Evolutionary conservation across 148 eudicot genomes (phyloP), one percentile per base, ranked within the genome.

Genomic region (Vaccinium vitisidaea): DNA sequence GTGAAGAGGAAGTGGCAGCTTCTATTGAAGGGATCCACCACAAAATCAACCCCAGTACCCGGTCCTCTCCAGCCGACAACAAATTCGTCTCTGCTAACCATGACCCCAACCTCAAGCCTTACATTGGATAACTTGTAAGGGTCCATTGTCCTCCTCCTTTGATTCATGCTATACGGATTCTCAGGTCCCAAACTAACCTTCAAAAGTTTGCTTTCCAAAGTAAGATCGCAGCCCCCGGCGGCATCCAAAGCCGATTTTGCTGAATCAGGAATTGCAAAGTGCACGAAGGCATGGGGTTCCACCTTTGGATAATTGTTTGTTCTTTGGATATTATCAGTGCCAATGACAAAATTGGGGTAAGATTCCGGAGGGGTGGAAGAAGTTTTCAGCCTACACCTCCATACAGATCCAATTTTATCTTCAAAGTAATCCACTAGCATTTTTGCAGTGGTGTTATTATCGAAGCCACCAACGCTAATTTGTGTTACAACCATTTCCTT

Each of bases 261-360:
- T 9, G 92, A 86, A 23, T 88, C 86, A n/a, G 93, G 83, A 83
- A 77, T 75, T 19, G 86, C 91, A 87, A 96, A 94, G 85, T 96
- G 99, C 78, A 96, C 92, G 85, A 92, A 96, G 19, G 99, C 99
- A 73, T 96, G 99, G n/a, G 98, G 97, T 78, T 86, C 90, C 11
- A 94, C 97, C 83, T 90, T 93, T 23, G 87, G 92, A 86, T 92
- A 93, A 23, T 88, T 89, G 5, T 84, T 69, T 0, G 77, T 86
- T 67, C 85, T 91, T 74, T 84, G 85, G 7, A 91, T 30, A 12
- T 74, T 83, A 75, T 83, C 76, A 61, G 79, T 52, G 32, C 81
- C 89, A 74, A 80, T 79, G 25, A 10, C 59, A 54, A 86, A 94
- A 52, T 90, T 86, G 3, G 99, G 99, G 70, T 88, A 90, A 0